Base-by-base conservation (phyloP, 2,329 filamentous ascomycete species). In the Fusarium sp. region DNA sequence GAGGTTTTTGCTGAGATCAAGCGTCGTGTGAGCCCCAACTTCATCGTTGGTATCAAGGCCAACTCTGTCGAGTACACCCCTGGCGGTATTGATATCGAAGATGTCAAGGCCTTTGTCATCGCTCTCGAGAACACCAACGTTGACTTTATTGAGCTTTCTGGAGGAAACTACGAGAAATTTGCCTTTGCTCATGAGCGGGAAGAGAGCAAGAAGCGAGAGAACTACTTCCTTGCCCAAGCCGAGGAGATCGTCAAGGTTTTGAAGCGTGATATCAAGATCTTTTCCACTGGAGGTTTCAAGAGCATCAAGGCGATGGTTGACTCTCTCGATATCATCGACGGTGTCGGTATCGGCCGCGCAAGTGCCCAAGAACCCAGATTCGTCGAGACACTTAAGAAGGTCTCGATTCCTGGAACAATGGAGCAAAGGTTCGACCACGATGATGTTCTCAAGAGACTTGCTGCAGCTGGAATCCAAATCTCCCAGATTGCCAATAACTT, bases 181-280 rank as follows among this genome's bases (percentile, higher is more conserved):
- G 87, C 85, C 0, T 88, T 89, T 69, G 75, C 73, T 1, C 85
- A 88, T 75, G 82, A 86, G 79, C 82, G 85, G 64, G 88, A 89
- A 38, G 85, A 83, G 38, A 90, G 86, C 19, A 83, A 82, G 74
- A 85, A 86, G 79, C 83, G 86, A 3, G 88, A 89, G 75, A 84
- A 86, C 13, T 90, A 89, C 82, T 90, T 90, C 82, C 77, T 90
- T 57, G 85, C 88, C 0, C 89, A 90, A 47, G 88, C 88, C 1
- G 84, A 89, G 68, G 74, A 80, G 69, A 85, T 91, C 76, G 79
- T 85, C 38, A 73, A 73, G 52, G 61, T 30, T 10, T n/a, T 73
- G n/a, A 71, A 62, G 23, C 30, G 70, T 1, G 70, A 73, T 4
- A 62, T 70, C 9, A 73, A 61, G 30, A 46, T 73, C 11, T 73